Evolutionary conservation across 2,329 filamentous ascomycete species (phyloP), one percentile per base, ranked within the genome.

Genomic region (Mariannaea elegans): DNA sequence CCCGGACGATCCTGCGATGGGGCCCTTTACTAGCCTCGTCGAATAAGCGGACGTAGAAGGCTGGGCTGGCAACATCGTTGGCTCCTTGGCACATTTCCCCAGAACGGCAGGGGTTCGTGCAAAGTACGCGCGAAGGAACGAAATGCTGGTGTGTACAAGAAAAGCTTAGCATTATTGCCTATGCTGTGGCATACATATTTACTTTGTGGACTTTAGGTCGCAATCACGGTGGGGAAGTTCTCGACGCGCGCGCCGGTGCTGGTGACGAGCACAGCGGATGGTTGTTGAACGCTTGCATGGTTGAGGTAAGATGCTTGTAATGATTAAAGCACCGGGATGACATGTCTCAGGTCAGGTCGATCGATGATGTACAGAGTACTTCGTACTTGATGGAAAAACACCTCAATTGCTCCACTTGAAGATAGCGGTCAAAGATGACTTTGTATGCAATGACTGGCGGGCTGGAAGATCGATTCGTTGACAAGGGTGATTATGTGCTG

Each of bases 21-120:
- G 38, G 38, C 38, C 19, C 18, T 9, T 42, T 21, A 10, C 18
- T 21, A 10, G 38, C 38, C 18, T 41, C 38, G 38, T 42, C 38
- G 38, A 42, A 42, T 42, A 12, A 42, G 38, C 38, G 38, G 38
- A 18, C 34, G 46, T 31, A 24, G 29, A 38, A n/a, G 16, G 29
- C 18, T 19, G 21, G 31, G 31, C 46, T 41, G 56, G 48, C 23
- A 46, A 42, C 39, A 21, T 27, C 27, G 31, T 19, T 32, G 48
- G 41, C 29, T 56, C 34, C 67, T 69, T 70, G 65, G 67, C 67
- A 49, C 52, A 38, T 59, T 69, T 66, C 60, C 67, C 67, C 52
- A 55, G 57, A 60, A 48, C 24, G 58, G 61, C 41, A 64, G 59
- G 39, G 29, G 39, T 46, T 38, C 24, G 45, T 38, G 34, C 36